Evolutionary conservation across 352 stramenopile genomes (phyloP), one percentile per base, ranked within the genome.

Genomic region (Phytophthora constricta): DNA sequence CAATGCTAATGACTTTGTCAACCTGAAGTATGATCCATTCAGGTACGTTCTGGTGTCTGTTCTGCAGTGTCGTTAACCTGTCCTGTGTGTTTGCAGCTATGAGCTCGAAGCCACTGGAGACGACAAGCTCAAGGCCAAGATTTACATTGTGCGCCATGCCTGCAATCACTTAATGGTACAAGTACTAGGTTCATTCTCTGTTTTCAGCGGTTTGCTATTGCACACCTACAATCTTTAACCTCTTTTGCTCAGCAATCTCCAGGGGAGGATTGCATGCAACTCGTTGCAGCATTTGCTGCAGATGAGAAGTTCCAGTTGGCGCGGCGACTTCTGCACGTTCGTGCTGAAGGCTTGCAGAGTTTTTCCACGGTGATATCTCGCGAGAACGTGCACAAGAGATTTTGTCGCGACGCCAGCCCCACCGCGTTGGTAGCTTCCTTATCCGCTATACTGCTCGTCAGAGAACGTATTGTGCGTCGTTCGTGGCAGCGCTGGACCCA

Each of bases 101-200:
- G 82, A 86, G 25, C 57, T 91, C 9, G 85, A 91, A 62, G 50
- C 64, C 17, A 67, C 72, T 1, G 60, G 70, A 1, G 76, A 66
- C 23, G 65, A 73, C 4, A 65, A 34, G 25, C 62, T 49, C 33
- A 78, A 77, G 47, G 68, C 72, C 14, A 75, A 85, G 19, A 73
- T 91, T 33, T 93, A 93, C 54, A 93, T 93, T 20, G 84, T 92
- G 42, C 85, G 85, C 45, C 84, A 93, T 53, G 76, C 80, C n/a
- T 79, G 77, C 55, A 90, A 89, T 34, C 85, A 93, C 50, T 71
- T 93, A 20, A 86, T 80, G 79, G 84, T 93, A 78, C 19, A 71
- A 49, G 34, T 16, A 16, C 5, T 1, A 62, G 25, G 8, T 11
- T 4, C 34, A 41, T 20, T 16, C 17, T 41, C n/a, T n/a, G n/a